phyloP scores from a whole-genome alignment of 2,329 filamentous ascomycete species.

The Aspergillus sp. region DNA sequence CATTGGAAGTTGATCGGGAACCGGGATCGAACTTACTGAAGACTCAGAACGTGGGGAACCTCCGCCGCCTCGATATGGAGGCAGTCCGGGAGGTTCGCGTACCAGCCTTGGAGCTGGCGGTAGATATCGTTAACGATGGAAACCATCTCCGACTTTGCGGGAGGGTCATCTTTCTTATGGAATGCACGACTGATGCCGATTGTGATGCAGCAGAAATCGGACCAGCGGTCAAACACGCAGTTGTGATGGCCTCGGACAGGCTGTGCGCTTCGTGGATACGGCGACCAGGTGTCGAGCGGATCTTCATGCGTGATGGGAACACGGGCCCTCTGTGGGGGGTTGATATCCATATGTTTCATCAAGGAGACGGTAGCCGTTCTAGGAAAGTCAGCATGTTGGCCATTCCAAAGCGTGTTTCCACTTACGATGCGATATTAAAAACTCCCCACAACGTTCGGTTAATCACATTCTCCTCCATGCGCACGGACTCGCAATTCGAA shows the following conservation, averaged over 20 bases:
- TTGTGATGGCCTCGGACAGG: constrained; percentile 17
- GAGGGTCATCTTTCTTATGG: constrained; percentile 14
- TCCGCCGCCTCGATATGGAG: constrained; percentile 17
- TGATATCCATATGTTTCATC: constrained; percentile 19
- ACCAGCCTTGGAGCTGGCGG: constrained; percentile 22
- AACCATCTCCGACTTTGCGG: constrained; percentile 9
- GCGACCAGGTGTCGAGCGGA: constrained; percentile 18
- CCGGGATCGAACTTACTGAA: constrained; percentile 21
- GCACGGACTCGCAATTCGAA: constrained; percentile 7
- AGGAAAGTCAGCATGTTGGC: neutral
- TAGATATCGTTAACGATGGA: constrained; percentile 17
- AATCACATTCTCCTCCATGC: constrained; percentile 10
- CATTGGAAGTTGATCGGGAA: no score
- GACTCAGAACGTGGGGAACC: constrained; percentile 23
- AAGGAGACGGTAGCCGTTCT: constrained; percentile 18
- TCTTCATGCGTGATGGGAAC: constrained; percentile 13
- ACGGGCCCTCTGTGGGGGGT: constrained; percentile 12
- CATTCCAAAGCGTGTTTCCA: neutral
- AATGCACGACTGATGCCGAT: constrained; percentile 18
- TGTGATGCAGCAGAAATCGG: constrained; percentile 19
- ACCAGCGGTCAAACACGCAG: constrained; percentile 25
- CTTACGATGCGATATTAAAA: constrained; percentile 17
- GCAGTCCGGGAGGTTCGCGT: constrained; percentile 23
- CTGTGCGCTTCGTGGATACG: constrained; percentile 21
- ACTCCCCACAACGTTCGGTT: constrained; percentile 20